Evolutionary conservation across 805 yeast species (phyloP), one percentile per base, ranked within the genome.

Genomic region (Myxozyma geophila): DNA sequence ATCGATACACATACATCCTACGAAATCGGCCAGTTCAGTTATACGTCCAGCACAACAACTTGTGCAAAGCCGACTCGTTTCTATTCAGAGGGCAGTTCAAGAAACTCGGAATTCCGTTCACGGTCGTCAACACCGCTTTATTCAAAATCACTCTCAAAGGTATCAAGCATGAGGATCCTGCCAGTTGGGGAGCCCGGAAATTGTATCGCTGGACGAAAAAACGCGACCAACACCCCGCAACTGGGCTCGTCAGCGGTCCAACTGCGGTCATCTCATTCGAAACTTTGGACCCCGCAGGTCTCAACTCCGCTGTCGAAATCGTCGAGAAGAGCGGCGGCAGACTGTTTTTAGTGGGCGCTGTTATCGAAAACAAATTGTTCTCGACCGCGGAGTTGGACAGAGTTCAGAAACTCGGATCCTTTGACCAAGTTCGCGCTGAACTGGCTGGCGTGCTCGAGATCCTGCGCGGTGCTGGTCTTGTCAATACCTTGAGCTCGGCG

Each of bases 381-480:
- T 84, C 85, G 70, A 68, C 83, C 35, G 77, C 77, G 0, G 80
- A 85, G 60, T 76, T 92, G 54, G 79, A 83, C 49, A 70, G 80
- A 67, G 89, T 90, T 80, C 89, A 90, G 78, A 85, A 83, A 43
- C 82, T 95, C 72, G 95, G 96, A 49, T 77, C 86, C 4, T 80
- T 87, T 73, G 85, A 83, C 50, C 86, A 87, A 69, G 79, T 93
- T 70, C 95, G 90, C 62, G 85, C 89, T 9, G 89, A 92, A 81
- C 83, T 95, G 70, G 87, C 88, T 12, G 96, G 96, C 10, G 80
- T 90, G 60, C 83, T 93, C 73, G 87, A 92, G n/a, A 78, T 88
- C 61, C 80, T 90, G 67, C 90, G 96, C 62, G 98, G 98, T 73
- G 92, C 90, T 51, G 96, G 96, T 10, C 82, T 93, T 74, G 96